Percentiles rank a stretch among this genome's conserved stretches.
phyloP scores from a whole-genome alignment of 1,284 basidiomycete genomes.

The Boletellus dicymbophilus region DNA sequence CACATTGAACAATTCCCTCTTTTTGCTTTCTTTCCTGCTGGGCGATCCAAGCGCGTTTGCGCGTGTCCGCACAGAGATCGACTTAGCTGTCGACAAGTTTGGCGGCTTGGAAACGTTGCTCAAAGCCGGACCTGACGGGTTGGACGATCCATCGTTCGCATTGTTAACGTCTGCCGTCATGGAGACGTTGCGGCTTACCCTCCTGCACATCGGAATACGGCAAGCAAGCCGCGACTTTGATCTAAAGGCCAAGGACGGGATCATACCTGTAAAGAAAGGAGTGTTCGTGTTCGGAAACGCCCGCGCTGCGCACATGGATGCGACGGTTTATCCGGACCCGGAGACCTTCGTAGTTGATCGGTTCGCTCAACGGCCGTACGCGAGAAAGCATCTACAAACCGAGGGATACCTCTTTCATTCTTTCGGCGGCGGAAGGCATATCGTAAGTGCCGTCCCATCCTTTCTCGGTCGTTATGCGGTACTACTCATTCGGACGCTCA shows the following conservation, averaged over 20 bases:
- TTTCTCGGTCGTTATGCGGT: not conserved
- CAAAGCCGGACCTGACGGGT: conserved; percentile 4
- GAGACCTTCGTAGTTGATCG: conserved; percentile 22
- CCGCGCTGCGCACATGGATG: conserved; percentile 23
- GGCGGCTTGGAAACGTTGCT: conserved; percentile 17
- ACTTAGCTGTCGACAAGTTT: conserved; percentile 14
- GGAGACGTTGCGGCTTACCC: conserved; percentile 28
- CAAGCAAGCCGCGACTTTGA: conserved; percentile 21
- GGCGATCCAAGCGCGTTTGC: conserved; percentile 9
- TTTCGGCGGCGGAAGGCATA: conserved; percentile 24
- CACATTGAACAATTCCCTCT: conserved; percentile 17
- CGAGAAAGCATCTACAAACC: conserved; percentile 22
- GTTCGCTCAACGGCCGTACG: conserved; percentile 21
- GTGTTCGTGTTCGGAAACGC: conserved; percentile 23
- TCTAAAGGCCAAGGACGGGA: conserved; percentile 8
- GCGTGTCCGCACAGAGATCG: conserved; percentile 23
- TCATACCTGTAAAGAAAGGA: conserved; percentile 19
- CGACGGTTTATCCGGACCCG: conserved; percentile 10
- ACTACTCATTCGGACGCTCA: not conserved
- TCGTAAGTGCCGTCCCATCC: conserved; percentile 12
- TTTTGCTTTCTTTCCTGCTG: conserved; percentile 22
- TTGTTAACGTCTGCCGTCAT: conserved; percentile 30
- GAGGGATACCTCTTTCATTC: conserved; percentile 18
- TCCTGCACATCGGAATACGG: conserved; percentile 15
- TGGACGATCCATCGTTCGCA: conserved; percentile 22